These are phyloP conservation scores for Fusarium cicatricum DNA, from an alignment of 2,329 filamentous ascomycete genomes.

Conservation along the genomic window DNA sequence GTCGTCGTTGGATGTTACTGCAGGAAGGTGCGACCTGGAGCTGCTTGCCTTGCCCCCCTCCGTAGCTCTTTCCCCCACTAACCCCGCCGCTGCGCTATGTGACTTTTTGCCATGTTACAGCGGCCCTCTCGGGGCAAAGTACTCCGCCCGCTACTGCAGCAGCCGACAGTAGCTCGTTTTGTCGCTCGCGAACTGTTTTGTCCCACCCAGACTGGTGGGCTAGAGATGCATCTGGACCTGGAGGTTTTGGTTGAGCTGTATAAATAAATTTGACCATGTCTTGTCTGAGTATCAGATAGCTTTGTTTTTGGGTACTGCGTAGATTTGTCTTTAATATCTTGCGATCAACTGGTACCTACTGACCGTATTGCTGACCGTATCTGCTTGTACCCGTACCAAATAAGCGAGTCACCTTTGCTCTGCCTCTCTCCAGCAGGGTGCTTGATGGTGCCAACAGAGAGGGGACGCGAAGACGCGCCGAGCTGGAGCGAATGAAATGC, in stretches of 20 bases:
- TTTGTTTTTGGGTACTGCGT: too few relatives aligned
- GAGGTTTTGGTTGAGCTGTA: too few relatives aligned
- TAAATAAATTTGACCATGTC: too few relatives aligned
- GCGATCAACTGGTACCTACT: slow-evolving; percentile 5
- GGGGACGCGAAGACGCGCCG: slow-evolving; percentile 20
- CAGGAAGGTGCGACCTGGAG: slow-evolving; percentile 8
- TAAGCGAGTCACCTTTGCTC: slow-evolving; percentile 20
- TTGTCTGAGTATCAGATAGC: too few relatives aligned
- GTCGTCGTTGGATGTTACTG: neutral
- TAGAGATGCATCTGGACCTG: slow-evolving; percentile 15
- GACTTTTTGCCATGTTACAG: slow-evolving; percentile 30
- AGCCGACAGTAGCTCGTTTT: slow-evolving; percentile 35
- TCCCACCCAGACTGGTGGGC: slow-evolving; percentile 10
- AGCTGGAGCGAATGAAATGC: slow-evolving; percentile 20
- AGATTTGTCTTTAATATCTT: neutral
- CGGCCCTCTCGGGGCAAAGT: slow-evolving; percentile 39
- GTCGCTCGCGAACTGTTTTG: slow-evolving; percentile 29
- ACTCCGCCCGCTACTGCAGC: slow-evolving; percentile 39
- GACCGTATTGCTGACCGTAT: slow-evolving; percentile 19
- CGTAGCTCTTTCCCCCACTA: slow-evolving; percentile 37
- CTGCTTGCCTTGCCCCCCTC: slow-evolving; percentile 23
- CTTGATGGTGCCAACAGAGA: slow-evolving; percentile 31
- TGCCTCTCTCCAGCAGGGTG: slow-evolving; percentile 18
- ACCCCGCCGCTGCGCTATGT: slow-evolving; percentile 29
- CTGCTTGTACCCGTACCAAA: slow-evolving; percentile 18